Base-by-base conservation (phyloP, 345 rosid species). In the Populus deltoides region DNA sequence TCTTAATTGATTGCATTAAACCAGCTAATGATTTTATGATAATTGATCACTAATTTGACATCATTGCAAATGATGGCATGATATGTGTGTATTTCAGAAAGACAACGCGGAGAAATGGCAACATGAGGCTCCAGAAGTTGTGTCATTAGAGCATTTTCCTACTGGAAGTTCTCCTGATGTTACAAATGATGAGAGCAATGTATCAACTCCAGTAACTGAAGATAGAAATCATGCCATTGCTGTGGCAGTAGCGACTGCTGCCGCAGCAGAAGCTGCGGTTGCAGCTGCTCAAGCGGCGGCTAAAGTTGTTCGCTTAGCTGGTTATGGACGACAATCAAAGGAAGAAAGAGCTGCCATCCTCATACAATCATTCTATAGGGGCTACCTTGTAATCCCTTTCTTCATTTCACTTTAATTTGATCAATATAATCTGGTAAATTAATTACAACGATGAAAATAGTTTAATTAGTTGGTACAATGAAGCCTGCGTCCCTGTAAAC, bases 261-360 rank as follows among this genome's bases (percentile, higher is more conserved):
- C 94, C 0, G 98, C 99, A 0, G 99, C 99, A 0, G 93, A 93
- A 79, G 99, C 98, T 0, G 99, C 99, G 0, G 96, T 91, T 27
- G 97, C 93, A 2, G 99, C 99, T 0, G 99, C 99, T 33, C 94
- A 91, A 84, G 98, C 98, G 0, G 99, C 99, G 0, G 97, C 98
- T 5, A 93, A 91, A 85, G 98, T 90, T 43, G 97, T 96, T 57
- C 82, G 94, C 20, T 82, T 96, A 80, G 97, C 98, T 8, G 98
- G 98, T 18, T 91, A 89, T 77, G 92, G 93, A 10, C 97, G 91
- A 47, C 92, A 84, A 18, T 86, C 97, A 0, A 89, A 81, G 83
- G 97, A 92, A 82, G 98, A 94, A 75, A 84, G 87, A 33, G 99
- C 98, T 31, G 98, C 98, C n/a, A 92, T 85, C 13, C 80, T 94